Evolutionary conservation across 495 filamentous ascomycete genomes (phyloP).

Genomic region (Chlorociboria aeruginascens): DNA sequence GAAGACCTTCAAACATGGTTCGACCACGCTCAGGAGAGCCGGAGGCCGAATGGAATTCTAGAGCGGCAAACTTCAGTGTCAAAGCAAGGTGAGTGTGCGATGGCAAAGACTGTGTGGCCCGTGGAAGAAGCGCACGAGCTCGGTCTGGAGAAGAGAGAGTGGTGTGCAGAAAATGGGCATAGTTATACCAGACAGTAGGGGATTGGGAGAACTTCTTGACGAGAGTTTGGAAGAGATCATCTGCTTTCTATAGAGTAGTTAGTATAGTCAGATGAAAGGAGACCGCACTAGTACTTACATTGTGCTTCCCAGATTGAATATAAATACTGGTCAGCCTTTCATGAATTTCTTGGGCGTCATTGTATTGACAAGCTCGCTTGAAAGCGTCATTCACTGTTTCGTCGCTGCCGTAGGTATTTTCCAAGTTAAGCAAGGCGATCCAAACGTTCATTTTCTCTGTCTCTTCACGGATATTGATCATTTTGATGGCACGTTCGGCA

Average conservation of each 20-base stretch:
- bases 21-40: constrained; percentile 86
- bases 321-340: constrained; percentile 86
- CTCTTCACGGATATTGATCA: constrained; percentile 78
- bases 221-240: constrained; percentile 72
- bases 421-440: constrained; percentile 87
- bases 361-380: constrained; percentile 86
- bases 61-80: constrained; percentile 73
- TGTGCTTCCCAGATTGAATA: constrained; percentile 75
- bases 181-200: constrained; percentile 81
- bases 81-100: constrained; percentile 58
- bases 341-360: constrained; percentile 82
- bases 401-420: constrained; percentile 79
- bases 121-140: constrained; percentile 68
- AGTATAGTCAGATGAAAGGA: constrained; percentile 21
- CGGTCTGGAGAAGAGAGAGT: constrained; percentile 51
- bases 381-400: constrained; percentile 81
- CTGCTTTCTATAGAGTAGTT: constrained; percentile 58
- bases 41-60: constrained; percentile 76
- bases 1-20: constrained; percentile 83
- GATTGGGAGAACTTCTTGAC: constrained; percentile 75
- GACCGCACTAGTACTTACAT: constrained; percentile 29
- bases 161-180: constrained; percentile 81
- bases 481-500: constrained; percentile 77
- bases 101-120: constrained; percentile 76
- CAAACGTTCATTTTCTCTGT: constrained; percentile 89